Evolutionary conservation across 2,329 filamentous ascomycete species (phyloP), one percentile per base, ranked within the genome.

Genomic region (Penicillium expansum): DNA sequence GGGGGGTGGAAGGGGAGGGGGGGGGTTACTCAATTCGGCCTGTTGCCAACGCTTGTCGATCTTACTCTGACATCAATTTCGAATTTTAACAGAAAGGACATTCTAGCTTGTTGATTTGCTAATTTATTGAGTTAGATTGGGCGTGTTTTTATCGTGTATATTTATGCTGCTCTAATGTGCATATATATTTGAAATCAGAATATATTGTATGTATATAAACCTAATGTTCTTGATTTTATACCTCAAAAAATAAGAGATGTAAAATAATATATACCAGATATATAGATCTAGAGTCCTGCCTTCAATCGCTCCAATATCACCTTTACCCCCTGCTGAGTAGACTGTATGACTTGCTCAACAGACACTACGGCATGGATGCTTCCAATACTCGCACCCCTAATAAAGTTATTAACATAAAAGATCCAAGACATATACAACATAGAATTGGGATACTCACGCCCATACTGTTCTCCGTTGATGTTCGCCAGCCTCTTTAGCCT

Each of bases 391-490:
- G 63, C 47, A 30, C 63, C 62, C 16, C 62, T 65, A 30, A 9
- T 4, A 5, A 43, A 11, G 5, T 1, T 20, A 18, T 44, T 42
- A 33, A 43, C 11, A 45, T 9, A 39, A 14, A 32, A 27, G 7
- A 0, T 20, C 16, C 4, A 14, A 24, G 29, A 22, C 14, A 20
- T 10, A 44, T 8, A 16, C 6, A 24, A 13, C 7, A 24, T 35
- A 52, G 35, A 33, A 5, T 3, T 3, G 1, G 20, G 14, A 49
- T 30, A 61, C 63, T 58, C 35, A 65, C 63, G 62, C 62, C 63
- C 63, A 65, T 2, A 64, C 55, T 1, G 62, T 65, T n/a, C 58
- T 57, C 39, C 63, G 54, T 35, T 62, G 44, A 38, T 62, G 49
- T n/a, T 59, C 56, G 20, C 60, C 62, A 16, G 55, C 52, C 27